Evolutionary conservation across 106 monocot genomes (phyloP).

Genomic region (Hemerocallis citrina): DNA sequence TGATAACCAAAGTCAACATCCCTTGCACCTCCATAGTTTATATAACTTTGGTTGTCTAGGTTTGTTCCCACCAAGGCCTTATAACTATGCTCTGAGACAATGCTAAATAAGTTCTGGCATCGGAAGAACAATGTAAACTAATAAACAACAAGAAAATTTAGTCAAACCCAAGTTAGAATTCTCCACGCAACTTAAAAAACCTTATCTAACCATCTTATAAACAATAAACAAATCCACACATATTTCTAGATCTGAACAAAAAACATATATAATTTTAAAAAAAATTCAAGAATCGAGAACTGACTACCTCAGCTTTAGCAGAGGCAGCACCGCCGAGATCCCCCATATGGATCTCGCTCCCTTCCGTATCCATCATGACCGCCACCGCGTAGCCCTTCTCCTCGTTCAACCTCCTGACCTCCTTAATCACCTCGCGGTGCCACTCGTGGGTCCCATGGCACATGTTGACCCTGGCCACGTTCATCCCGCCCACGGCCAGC

Average conservation of each 20-base stretch:
- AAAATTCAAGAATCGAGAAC: neutral
- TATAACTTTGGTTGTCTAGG: no score
- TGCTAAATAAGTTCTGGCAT: no score
- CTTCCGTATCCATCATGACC: constrained; percentile 88
- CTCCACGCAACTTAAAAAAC: no score
- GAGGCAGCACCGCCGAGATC: constrained; percentile 53
- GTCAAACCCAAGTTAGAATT: neutral
- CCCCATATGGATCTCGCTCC: constrained; percentile 86
- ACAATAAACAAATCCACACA: neutral
- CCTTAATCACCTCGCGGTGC: constrained; percentile 75
- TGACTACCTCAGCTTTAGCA: constrained; percentile 57
- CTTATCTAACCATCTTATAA: neutral
- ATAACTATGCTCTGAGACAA: no score
- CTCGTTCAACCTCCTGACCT: constrained; percentile 76
- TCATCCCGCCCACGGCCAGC: constrained; percentile 94
- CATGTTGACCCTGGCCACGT: constrained; percentile 95
- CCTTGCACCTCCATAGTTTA: no score
- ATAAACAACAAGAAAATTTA: neutral
- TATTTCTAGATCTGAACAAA: neutral
- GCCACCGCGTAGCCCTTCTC: constrained; percentile 91
- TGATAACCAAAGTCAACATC: no score
- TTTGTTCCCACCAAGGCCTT: no score
- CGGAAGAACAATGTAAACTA: neutral
- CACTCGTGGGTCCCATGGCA: constrained; percentile 90
- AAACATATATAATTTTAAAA: neutral